Evolutionary conservation across 768 basidiomycete genomes (phyloP), one percentile per base, ranked within the genome.

Genomic region (Amanita rubescens): DNA sequence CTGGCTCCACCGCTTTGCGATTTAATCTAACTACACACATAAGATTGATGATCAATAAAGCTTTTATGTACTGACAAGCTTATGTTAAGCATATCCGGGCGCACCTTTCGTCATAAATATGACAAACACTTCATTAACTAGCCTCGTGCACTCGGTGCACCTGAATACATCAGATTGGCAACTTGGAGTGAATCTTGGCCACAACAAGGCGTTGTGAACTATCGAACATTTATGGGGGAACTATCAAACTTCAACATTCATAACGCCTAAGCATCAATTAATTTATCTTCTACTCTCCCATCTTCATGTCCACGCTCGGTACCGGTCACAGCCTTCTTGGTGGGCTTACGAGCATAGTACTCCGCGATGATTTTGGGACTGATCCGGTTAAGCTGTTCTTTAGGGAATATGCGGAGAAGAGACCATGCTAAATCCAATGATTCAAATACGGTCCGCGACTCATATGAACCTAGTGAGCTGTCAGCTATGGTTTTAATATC

Each of bases 351-450:
- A 42, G 80, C 86, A 64, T 96, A 96, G 69, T 87, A 96, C 71
- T 96, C 94, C 57, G 80, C 81, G 63, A 96, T 86, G 65, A 96
- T 94, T 84, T 92, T 92, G 63, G 94, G 94, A 67, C 84, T 93
- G 76, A 98, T 94, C 64, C 94, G 90, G 76, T 97, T 98, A 60
- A 98, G 80, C 70, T 93, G 90, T 72, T 97, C 95, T 71, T 94
- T 94, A 56, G 96, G 96, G 90, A 98, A 99, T 67, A 95, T 95
- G 60, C 96, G 87, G 60, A 99, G 78, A 49, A 99, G 72, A 20
- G 87, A 87, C 96, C 96, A 99, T 19, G 94, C 96, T 52, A 98
- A 78, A 72, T 99, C 96, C 41, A 99, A 81, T 48, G 93, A 94
- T 63, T 99, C 95, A 67, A 96, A 96, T 71, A 99, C 87, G 49